Percentiles rank a stretch among this genome's conserved stretches.
Conservation (phyloP, 1,284 basidiomycete species). For the Rhodotorula sp. region DNA sequence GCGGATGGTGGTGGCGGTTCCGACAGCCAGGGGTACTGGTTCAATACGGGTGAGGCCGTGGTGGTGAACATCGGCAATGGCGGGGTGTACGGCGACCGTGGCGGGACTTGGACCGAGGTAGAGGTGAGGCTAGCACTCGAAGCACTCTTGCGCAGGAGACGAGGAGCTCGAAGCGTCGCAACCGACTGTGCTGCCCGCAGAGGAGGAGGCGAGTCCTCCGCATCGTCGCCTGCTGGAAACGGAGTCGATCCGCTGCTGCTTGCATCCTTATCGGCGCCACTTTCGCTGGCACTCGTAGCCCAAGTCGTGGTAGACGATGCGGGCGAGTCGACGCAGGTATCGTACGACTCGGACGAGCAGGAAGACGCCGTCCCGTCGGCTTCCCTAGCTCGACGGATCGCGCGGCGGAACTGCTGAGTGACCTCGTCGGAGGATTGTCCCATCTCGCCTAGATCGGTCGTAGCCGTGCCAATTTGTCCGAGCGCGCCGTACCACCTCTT, state of each 20-base stretch:
- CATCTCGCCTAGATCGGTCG: too few species aligned
- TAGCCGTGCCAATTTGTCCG: not conserved
- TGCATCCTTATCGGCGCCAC: not conserved
- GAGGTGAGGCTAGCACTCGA: conserved; percentile 2
- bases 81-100: not conserved
- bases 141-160: not conserved
- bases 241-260: not conserved
- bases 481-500: conserved; percentile 13
- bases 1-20: not conserved
- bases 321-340: not conserved
- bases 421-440: not conserved
- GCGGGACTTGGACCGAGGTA: conserved; percentile 4
- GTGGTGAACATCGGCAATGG: not conserved
- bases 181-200: not conserved
- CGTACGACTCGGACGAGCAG: not conserved
- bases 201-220: not conserved
- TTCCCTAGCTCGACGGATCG: conserved; percentile 5
- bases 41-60: not conserved
- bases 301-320: conserved; percentile 3
- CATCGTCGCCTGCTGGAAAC: not conserved
- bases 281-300: not conserved
- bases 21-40: not conserved
- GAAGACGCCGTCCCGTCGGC: not conserved
- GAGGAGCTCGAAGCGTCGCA: conserved; percentile 7
- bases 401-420: conserved; percentile 5